These are phyloP conservation scores for Coniferiporia sulphurascens DNA, from an alignment of 1,284 basidiomycete genomes.

Conservation along the genomic window DNA sequence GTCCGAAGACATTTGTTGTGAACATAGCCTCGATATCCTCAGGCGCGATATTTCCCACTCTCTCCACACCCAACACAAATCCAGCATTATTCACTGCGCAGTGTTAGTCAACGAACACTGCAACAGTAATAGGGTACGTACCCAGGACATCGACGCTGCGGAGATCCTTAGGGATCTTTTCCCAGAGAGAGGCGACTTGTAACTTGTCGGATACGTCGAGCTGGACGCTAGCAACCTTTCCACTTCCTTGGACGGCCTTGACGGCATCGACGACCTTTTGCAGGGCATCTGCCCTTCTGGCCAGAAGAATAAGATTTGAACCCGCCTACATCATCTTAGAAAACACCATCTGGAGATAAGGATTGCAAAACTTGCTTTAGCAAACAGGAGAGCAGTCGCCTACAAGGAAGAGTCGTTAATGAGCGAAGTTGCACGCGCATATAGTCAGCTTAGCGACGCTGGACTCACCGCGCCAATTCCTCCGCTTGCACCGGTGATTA, in stretches of 20 bases:
- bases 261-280: conserved; percentile 64
- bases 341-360: neutral
- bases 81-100: conserved; percentile 81
- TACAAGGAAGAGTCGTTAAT: conserved; percentile 26
- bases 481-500: conserved; percentile 82
- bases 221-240: conserved; percentile 60
- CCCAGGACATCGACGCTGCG: conserved; percentile 72
- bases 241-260: conserved; percentile 57
- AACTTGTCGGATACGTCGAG: conserved; percentile 73
- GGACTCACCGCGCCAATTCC: conserved; percentile 73
- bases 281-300: conserved; percentile 63
- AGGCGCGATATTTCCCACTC: conserved; percentile 73
- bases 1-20: conserved; percentile 86
- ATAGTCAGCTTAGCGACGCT: conserved; percentile 3
- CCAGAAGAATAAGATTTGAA: conserved; percentile 71
- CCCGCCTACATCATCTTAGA: conserved; percentile 50
- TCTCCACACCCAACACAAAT: conserved; percentile 79
- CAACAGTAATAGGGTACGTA: conserved; percentile 27
- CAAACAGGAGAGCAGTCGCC: conserved; percentile 83
- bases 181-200: conserved; percentile 62
- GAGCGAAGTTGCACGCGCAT: neutral
- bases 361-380: conserved; percentile 47
- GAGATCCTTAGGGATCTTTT: conserved; percentile 63
- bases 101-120: neutral
- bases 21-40: conserved; percentile 87